Percentiles rank a stretch among this genome's conserved stretches.
phyloP scores from a whole-genome alignment of 2,329 filamentous ascomycete genomes.

The Sarocladium kiliense region DNA sequence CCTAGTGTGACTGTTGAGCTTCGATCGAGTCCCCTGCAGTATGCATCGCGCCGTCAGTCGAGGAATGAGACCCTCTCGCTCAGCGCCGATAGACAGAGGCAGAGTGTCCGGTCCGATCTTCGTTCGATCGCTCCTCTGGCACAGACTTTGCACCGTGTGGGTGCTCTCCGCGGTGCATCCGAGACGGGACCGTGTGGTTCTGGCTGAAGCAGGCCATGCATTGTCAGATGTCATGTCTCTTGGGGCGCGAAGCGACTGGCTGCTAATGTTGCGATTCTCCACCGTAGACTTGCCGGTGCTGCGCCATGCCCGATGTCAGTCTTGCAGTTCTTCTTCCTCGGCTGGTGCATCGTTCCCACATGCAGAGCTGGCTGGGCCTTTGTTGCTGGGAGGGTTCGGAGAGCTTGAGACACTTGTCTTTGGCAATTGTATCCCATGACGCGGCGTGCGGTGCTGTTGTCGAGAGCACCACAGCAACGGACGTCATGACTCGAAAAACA shows the following conservation, averaged over 20 bases:
- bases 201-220: neutral
- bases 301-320: constrained; percentile 1
- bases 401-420: constrained; percentile 6
- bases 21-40: neutral
- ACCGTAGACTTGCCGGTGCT: neutral
- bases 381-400: neutral
- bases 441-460: neutral
- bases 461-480: neutral
- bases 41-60: neutral
- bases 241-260: neutral
- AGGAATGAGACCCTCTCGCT: constrained; percentile 3
- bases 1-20: neutral
- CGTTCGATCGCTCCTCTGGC: neutral
- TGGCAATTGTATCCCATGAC: neutral
- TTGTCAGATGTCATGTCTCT: constrained; percentile 7
- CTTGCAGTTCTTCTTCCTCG: neutral
- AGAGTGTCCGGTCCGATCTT: neutral
- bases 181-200: neutral
- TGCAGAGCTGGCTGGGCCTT: too few relatives aligned
- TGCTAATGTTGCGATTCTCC: neutral
- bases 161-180: neutral
- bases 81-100: too few relatives aligned
- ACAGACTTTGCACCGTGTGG: neutral
- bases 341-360: neutral
- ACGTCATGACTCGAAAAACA: neutral